These are phyloP conservation scores for Flaveria trinervia DNA, from an alignment of 129 eudicot species.

Conservation along the genomic window DNA sequence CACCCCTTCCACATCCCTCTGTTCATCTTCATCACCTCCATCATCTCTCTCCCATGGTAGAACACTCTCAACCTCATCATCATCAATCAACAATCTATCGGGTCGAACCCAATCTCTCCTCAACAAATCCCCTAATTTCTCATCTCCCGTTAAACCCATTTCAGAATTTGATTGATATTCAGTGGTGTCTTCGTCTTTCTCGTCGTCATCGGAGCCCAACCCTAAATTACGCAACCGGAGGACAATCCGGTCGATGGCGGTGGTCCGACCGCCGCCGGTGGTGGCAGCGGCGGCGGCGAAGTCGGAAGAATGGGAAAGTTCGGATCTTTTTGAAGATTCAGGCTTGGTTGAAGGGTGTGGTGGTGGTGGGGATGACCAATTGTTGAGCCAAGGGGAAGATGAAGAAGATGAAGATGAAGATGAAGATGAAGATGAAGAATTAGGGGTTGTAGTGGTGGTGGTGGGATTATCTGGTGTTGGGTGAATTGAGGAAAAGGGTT, in stretches of 20 bases:
- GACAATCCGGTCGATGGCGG: slow-evolving; percentile 82
- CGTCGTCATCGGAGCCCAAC: slow-evolving; percentile 67
- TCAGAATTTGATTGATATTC: slow-evolving; percentile 12
- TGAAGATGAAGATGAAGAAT: slow-evolving; percentile 38
- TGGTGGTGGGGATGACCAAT: slow-evolving; percentile 57
- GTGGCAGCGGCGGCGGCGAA: background rate
- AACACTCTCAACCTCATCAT: slow-evolving; percentile 46
- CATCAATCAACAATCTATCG: slow-evolving; percentile 52
- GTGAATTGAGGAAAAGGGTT: slow-evolving; percentile 46
- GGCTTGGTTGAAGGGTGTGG: slow-evolving; percentile 26
- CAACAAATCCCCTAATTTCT: slow-evolving; percentile 84
- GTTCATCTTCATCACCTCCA: slow-evolving; percentile 35
- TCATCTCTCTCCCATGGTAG: slow-evolving; percentile 80
- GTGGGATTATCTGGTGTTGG: slow-evolving; percentile 31
- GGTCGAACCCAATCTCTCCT: slow-evolving; percentile 87
- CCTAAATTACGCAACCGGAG: slow-evolving; percentile 68
- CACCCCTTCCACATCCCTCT: slow-evolving; percentile 35
- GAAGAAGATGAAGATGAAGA: slow-evolving; percentile 40
- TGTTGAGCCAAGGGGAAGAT: slow-evolving; percentile 66
- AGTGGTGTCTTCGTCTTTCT: slow-evolving; percentile 39
- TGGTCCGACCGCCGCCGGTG: slow-evolving; percentile 33
- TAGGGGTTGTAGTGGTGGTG: background rate
- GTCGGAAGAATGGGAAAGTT: slow-evolving; percentile 19
- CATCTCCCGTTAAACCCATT: slow-evolving; percentile 44
- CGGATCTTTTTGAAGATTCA: slow-evolving; percentile 13